These are phyloP conservation scores for Quercus tomentella DNA, from an alignment of 331 rosid species.

Conservation along the genomic window DNA sequence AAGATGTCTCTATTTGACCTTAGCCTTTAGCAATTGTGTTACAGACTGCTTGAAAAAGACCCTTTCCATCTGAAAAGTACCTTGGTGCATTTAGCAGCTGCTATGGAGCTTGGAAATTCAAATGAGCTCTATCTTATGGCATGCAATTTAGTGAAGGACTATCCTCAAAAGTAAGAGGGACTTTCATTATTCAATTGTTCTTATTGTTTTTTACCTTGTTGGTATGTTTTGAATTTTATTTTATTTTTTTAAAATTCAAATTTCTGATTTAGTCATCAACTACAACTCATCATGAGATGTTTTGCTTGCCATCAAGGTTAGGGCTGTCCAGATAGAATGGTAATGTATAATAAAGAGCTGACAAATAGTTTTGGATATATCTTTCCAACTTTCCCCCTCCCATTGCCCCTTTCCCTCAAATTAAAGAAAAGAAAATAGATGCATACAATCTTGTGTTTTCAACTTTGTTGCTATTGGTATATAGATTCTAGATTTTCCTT, in stretches of 20 bases:
- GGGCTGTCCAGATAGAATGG: neutral
- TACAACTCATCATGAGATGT: neutral
- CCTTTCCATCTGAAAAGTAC: constrained; percentile 89
- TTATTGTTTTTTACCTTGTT: neutral
- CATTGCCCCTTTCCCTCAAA: neutral
- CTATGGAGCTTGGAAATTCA: constrained; percentile 94
- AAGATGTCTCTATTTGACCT: neutral
- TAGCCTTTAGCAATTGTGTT: constrained; percentile 13
- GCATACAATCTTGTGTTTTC: neutral
- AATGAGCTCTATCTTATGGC: constrained; percentile 98
- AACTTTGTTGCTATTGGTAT: neutral
- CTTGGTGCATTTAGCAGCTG: constrained; percentile 89
- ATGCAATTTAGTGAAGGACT: constrained; percentile 91
- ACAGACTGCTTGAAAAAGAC: constrained; percentile 89
- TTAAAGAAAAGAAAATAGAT: neutral
- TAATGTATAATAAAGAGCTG: neutral
- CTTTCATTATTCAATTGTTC: constrained; percentile 1
- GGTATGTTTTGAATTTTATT: neutral
- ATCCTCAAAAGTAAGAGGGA: constrained; percentile 80
- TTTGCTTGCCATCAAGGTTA: neutral
- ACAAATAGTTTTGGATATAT: neutral
- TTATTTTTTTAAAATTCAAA: neutral
- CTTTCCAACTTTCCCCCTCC: neutral
- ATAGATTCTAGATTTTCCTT: neutral
- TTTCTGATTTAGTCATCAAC: neutral